Evolutionary conservation across 2,329 filamentous ascomycete genomes (phyloP).

Genomic region (Verticillium nubilum): DNA sequence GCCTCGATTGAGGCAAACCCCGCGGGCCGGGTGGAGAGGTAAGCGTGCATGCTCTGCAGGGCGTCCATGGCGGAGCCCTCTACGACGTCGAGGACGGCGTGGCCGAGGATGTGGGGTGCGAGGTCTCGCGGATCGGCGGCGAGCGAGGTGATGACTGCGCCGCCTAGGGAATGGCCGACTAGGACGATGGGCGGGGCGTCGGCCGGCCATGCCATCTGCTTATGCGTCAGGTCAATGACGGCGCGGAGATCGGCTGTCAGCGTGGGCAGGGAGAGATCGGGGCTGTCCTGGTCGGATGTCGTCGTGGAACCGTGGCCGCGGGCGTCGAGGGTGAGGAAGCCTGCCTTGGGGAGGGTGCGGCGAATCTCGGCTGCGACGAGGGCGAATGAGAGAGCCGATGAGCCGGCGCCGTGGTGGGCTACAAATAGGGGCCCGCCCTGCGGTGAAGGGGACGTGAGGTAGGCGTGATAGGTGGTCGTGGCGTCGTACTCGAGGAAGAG

Average conservation of each 20-base stretch:
- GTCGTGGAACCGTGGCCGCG: constrained; percentile 76
- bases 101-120: constrained; percentile 51
- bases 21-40: constrained; percentile 74
- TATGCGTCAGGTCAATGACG: constrained; percentile 62
- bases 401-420: constrained; percentile 91
- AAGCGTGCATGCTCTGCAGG: constrained; percentile 87
- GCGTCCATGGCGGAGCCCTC: constrained; percentile 95
- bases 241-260: constrained; percentile 67
- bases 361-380: constrained; percentile 72
- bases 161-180: constrained; percentile 88
- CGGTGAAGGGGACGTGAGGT: constrained; percentile 74
- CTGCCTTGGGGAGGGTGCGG: constrained; percentile 70
- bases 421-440: constrained; percentile 74
- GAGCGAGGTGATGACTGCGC: constrained; percentile 82
- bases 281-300: constrained; percentile 12
- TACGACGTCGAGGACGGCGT: constrained; percentile 89
- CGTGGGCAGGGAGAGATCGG: constrained; percentile 68
- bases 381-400: constrained; percentile 83
- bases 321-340: constrained; percentile 80
- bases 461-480: constrained; percentile 66
- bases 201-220: constrained; percentile 64
- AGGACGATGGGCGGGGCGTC: constrained; percentile 70
- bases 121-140: constrained; percentile 63
- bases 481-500: constrained; percentile 59
- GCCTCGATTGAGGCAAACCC: constrained; percentile 72